Evolutionary conservation across 371 early-diverging fungal species (phyloP).

Genomic region (Thermomucor indicae-seudaticae): DNA sequence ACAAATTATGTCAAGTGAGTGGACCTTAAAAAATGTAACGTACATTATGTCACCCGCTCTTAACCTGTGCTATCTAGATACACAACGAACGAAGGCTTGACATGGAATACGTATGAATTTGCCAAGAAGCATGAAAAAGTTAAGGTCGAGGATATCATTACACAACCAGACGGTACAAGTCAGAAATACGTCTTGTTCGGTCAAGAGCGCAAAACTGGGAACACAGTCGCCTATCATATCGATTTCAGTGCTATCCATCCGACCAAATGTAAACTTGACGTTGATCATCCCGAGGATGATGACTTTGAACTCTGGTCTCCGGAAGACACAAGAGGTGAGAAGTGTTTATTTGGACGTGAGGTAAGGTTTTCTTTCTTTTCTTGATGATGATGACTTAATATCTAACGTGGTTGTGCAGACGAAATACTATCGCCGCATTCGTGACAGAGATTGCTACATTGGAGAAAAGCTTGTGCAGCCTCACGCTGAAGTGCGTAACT

Average conservation of each 20-base stretch:
- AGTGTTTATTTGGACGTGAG: slow-evolving; percentile 74
- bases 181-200: slow-evolving; percentile 72
- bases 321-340: slow-evolving; percentile 43
- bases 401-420: slow-evolving; percentile 14
- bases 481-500: slow-evolving; percentile 51
- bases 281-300: slow-evolving; percentile 41
- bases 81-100: slow-evolving; percentile 59
- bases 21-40: slow-evolving; percentile 6
- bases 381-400: background rate
- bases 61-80: slow-evolving; percentile 14
- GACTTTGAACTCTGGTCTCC: slow-evolving; percentile 83
- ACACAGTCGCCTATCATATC: slow-evolving; percentile 58
- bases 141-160: slow-evolving; percentile 61
- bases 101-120: slow-evolving; percentile 59
- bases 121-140: slow-evolving; percentile 44
- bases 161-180: slow-evolving; percentile 70
- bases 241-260: slow-evolving; percentile 75
- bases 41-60: slow-evolving; percentile 11
- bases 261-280: slow-evolving; percentile 56
- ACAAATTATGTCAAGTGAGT: slow-evolving; percentile 73
- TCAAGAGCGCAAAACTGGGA: slow-evolving; percentile 22
- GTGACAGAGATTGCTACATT: slow-evolving; percentile 72
- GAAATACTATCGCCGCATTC: slow-evolving; percentile 78
- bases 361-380: slow-evolving; percentile 7
- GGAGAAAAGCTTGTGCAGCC: slow-evolving; percentile 69